These are phyloP conservation scores for Aspergillus udagawae DNA, from an alignment of 2,329 filamentous ascomycete species.

Conservation along the genomic window DNA sequence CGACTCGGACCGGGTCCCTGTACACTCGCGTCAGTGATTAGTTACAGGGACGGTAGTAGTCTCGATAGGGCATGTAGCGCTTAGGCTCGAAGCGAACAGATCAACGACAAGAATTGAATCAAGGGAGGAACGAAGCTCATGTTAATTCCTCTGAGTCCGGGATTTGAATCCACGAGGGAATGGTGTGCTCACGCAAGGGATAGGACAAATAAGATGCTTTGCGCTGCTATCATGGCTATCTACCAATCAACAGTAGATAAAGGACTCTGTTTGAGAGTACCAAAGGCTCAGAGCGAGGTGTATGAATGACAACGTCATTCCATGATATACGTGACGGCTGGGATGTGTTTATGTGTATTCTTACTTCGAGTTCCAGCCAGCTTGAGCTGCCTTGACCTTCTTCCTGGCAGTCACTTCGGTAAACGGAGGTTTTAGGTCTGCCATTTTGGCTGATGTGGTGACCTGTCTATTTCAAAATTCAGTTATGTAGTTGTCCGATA, in stretches of 20 bases:
- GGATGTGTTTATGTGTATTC: conserved; percentile 8
- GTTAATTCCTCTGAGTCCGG: neutral
- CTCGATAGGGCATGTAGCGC: neutral
- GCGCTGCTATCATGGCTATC: neutral
- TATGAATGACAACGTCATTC: neutral
- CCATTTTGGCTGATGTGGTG: conserved; percentile 24
- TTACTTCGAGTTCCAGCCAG: conserved; percentile 75
- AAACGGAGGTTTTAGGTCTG: conserved; percentile 61
- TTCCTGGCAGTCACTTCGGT: conserved; percentile 65
- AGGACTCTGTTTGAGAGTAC: neutral
- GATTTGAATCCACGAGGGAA: neutral
- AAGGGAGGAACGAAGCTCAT: neutral
- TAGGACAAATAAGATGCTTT: neutral
- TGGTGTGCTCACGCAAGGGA: conserved; percentile 4
- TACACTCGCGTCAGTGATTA: neutral
- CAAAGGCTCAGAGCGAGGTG: neutral
- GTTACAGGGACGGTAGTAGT: neutral
- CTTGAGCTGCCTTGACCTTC: conserved; percentile 82
- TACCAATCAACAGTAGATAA: neutral
- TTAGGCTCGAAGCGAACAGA: neutral
- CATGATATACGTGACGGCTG: neutral
- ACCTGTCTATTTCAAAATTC: neutral
- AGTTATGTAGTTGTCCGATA: neutral
- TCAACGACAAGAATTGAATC: neutral
- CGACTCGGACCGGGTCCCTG: conserved; percentile 62